Base-by-base conservation (phyloP, 2,329 filamentous ascomycete species). In the Lasiodiplodia sp. region DNA sequence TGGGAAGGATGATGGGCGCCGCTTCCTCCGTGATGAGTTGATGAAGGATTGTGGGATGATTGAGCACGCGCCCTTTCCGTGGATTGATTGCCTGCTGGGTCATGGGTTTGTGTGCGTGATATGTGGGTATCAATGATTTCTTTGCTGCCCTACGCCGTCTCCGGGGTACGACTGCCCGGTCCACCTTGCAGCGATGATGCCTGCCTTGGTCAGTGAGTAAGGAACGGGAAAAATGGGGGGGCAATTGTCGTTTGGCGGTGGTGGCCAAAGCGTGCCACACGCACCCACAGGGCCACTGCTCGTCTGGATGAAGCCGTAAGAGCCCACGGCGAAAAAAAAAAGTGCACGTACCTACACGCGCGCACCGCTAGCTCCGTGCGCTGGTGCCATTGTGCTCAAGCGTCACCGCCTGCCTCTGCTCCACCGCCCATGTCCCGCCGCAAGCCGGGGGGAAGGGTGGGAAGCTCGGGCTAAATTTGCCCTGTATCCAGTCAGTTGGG, bases 251-350 rank as follows among this genome's bases (percentile, higher is more conserved):
- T n/a, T 28, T 31, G 31, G 21, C 44, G 57, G 25, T 60, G 57
- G 38, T 58, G 56, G 56, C 23, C 56, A 58, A 37, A 40, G 56
- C 56, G n/a, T 40, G 56, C 34, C 55, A 58, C 12, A 47, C 44
- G 44, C 18, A 47, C 44, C 44, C 18, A 47, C 40, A 47, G 40
- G 40, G 40, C 40, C 40, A 47, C 44, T 47, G 57, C 57, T 60
- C 57, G 57, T 60, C 57, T 60, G 57, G 57, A n/a, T 60, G 57
- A 60, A 60, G 57, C 57, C 57, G 57, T 23, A 25, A 44, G n/a
- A 47, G 44, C 7, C 7, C 51, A 53, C 51, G 23, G 51, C 51
- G 51, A 31, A 14, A 47, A 21, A 57, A 57, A 40, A 38, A 34
- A 14, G 37, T 21, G 55, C 18, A 38, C 55, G 55, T 21, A 40